Evolutionary conservation across 2,329 filamentous ascomycete genomes (phyloP).

Genomic region (Claviceps monticola): DNA sequence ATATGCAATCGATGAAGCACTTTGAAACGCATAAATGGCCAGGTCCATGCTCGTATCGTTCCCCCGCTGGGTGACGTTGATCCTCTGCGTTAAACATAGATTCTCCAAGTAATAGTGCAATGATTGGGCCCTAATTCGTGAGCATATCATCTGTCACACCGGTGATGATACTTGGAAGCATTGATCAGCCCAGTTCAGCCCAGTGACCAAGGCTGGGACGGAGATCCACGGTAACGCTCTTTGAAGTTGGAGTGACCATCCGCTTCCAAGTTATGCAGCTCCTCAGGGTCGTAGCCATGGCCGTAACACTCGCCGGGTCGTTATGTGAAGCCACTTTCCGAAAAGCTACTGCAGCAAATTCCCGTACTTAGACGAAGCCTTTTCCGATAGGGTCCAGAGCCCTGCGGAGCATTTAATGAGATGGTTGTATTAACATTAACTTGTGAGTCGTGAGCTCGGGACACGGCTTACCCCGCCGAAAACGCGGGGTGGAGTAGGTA

Average conservation of each 20-base stretch:
- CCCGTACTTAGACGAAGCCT: too few relatives aligned
- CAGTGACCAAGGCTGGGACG: slow-evolving; percentile 37
- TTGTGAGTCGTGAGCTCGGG: too few relatives aligned
- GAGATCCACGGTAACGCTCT: slow-evolving; percentile 40
- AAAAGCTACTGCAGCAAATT: too few relatives aligned
- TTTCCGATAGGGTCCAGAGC: too few relatives aligned
- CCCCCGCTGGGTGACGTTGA: slow-evolving; percentile 50
- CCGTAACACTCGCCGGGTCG: slow-evolving; percentile 30
- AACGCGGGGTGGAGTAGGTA: too few relatives aligned
- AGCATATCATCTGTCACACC: slow-evolving; percentile 54
- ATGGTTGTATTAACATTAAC: too few relatives aligned
- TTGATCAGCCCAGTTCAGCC: slow-evolving; percentile 46
- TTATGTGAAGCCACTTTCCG: slow-evolving; percentile 14
- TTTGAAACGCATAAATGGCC: slow-evolving; percentile 54
- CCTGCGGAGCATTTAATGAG: too few relatives aligned
- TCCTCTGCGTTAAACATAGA: slow-evolving; percentile 57
- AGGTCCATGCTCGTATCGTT: slow-evolving; percentile 56
- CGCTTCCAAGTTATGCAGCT: slow-evolving; percentile 14
- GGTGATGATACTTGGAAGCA: slow-evolving; percentile 53
- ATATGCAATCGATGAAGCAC: slow-evolving; percentile 21
- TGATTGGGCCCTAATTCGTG: slow-evolving; percentile 55
- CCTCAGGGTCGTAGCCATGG: slow-evolving; percentile 7
- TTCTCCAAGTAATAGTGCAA: slow-evolving; percentile 55
- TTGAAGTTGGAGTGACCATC: slow-evolving; percentile 41
- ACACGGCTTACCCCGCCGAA: too few relatives aligned